Evolutionary conservation across 331 rosid genomes (phyloP).

Genomic region (Acacia concinna): DNA sequence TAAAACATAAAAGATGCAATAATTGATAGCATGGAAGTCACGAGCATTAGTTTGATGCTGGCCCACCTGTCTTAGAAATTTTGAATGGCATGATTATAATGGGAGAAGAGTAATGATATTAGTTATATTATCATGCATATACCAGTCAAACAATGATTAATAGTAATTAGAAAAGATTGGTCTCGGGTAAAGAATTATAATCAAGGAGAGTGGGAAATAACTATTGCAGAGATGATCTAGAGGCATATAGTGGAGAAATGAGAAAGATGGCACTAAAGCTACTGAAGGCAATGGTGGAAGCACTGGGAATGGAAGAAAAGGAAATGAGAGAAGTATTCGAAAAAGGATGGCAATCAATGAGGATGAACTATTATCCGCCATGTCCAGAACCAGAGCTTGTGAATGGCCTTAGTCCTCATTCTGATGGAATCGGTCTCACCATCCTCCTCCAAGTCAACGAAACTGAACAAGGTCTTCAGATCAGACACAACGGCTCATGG

Average conservation of each 20-base stretch:
- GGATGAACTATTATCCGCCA: constrained; percentile 41
- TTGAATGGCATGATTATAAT: neutral
- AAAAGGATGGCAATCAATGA: constrained; percentile 15
- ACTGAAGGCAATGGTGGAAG: constrained; percentile 39
- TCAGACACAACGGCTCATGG: constrained; percentile 30
- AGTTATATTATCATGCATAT: neutral
- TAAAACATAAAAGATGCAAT: neutral
- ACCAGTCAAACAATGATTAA: neutral
- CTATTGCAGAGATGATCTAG: constrained; percentile 38
- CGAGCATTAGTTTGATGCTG: neutral
- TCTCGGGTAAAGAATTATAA: neutral
- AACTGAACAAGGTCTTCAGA: constrained; percentile 31
- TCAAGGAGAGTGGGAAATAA: neutral
- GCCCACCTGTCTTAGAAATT: neutral
- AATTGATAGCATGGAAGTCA: neutral
- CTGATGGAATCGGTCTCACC: constrained; percentile 38
- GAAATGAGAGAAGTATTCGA: constrained; percentile 38
- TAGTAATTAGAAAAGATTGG: neutral
- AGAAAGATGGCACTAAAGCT: constrained; percentile 29
- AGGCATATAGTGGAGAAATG: constrained; percentile 31
- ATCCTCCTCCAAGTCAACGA: constrained; percentile 38
- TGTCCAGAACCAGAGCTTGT: constrained; percentile 42
- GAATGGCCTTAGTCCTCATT: constrained; percentile 34
- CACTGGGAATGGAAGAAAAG: constrained; percentile 28
- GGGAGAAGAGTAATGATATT: neutral